Evolutionary conservation across 306 rosid genomes (phyloP), one percentile per base, ranked within the genome.

Genomic region (Boehmeria nivea): DNA sequence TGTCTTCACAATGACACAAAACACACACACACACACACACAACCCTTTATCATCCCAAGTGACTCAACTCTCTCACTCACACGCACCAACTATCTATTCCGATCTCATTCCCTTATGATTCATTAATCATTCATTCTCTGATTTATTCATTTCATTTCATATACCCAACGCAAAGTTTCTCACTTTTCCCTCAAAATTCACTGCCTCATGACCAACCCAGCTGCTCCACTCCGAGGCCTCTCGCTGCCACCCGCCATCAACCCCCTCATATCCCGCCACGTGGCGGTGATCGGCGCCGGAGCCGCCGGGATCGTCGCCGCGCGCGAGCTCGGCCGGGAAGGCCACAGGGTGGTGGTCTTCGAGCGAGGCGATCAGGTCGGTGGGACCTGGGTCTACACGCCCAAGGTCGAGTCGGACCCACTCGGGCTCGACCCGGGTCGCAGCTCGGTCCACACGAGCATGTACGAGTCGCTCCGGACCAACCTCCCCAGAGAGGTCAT

Each of bases 371-470:
- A 61, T 34, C 59, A 55, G 26, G 61, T 61, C 8, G 78, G 73
- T 9, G 78, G 78, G 39, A 72, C 78, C 33, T 72, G 78, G 78
- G 69, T 49, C 61, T 72, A 72, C 44, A 63, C 59, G 12, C 65
- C 69, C 27, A 22, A 46, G 20, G 38, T 61, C 3, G 78, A 72
- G 54, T 56, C 73, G 9, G 69, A 72, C 61, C 69, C 61, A 17
- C 21, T 66, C 37, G 73, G 78, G 33, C 9, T 61, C 8, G 57
- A 73, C 62, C 70, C 62, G n/a, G 27, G 46, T 21, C 59, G 73
- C 7, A 2, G 38, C 33, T 25, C 25, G n/a, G 69, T 73, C 27
- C 73, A 67, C 49, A 33, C 73, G 26, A 73, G 78, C 70, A 2
- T 67, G 59, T 73, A 73, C 70, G 17, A 53, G 48, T 73, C 78